Base-by-base conservation (phyloP, 2,329 filamentous ascomycete species). In the Phoma sp. region DNA sequence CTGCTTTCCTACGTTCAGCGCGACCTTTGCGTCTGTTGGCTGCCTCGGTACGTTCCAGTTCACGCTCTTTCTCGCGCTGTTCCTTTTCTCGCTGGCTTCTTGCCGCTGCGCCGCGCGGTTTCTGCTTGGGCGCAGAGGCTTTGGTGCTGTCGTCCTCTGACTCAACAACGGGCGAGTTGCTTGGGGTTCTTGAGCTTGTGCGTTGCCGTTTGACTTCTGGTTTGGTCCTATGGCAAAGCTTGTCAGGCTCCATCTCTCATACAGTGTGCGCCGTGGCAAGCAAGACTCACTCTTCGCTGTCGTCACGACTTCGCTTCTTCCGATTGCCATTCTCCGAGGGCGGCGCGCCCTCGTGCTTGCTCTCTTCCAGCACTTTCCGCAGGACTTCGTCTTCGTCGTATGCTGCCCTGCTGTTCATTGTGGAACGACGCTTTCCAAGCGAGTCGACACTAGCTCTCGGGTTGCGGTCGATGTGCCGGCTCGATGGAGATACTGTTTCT, bases 361-460 rank as follows among this genome's bases (percentile, higher is more conserved):
- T 99, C 58, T 96, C 93, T 75, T 98, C 94, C 65, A 99, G 92
- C 27, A 94, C 95, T 63, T 90, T 86, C 50, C 92, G 86, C 35
- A 99, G 76, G 68, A 93, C 88, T 73, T 96, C 92, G 66, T 96
- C 93, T 76, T 99, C 95, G 62, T 98, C 93, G 67, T 98, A 98
- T 21, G 92, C 94, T 37, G 94, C 93, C 59, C 94, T 87, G 74
- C 95, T 99, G 72, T 98, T 96, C 92, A 98, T 97, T 6, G 95
- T 99, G 19, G 92, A 96, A 25, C 95, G 86, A 56, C 95, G 86
- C 74, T 97, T 98, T 33, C 88, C 87, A 47, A 85, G 83, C 49
- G 86, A 83, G 38, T 82, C 80, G 37, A 81, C 82, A 63, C 80
- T 85, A 43, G 77, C 77, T 55, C 82, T 76, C 22, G 79, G 75